Evolutionary conservation across 2,329 filamentous ascomycete genomes (phyloP), one percentile per base, ranked within the genome.

Genomic region (Pseudocercospora musae): DNA sequence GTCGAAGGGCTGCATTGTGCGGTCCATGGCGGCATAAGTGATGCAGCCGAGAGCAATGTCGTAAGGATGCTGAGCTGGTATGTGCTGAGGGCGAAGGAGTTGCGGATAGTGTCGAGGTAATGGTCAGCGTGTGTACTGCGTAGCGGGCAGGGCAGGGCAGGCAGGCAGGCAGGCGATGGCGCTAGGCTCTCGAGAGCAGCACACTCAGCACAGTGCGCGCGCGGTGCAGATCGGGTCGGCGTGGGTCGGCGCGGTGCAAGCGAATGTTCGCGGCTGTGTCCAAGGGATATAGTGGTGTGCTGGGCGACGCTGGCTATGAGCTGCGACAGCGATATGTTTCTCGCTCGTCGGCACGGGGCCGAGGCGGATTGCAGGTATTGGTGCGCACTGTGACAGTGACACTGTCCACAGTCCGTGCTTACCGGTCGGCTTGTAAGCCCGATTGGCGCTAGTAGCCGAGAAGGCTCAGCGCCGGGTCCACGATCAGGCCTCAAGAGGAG

Each of bases 1-100:
- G 78, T 96, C 91, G 62, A 92, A 84, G 18, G 67, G 67, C 49
- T 62, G 66, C 29, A 23, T 40, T 44, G 58, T 59, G 31, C 60
- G 56, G 62, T 62, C 33, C 58, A 60, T 58, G 58, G 18, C 49
- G 62, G 52, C 42, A 53, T 40, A 20, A 21, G 37, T 7, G 55
- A 15, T 23, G 21, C 20, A n/a, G 59, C n/a, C 18, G 33, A 7
- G 25, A 52, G 57, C 25, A 52, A 48, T 48, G 4, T 11, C 1
- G 20, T 13, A 9, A 21, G 20, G 9, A 25, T 21, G 44, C 5
- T 48, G 44, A 21, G n/a, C 1, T 40, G 6, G 5, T 18, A 8
- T 40, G 15, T 18, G 44, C 10, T 5, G n/a, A n/a, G n/a, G n/a
- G n/a, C n/a, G n/a, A n/a, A n/a, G n/a, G 44, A 2, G 48, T 31